Evolutionary conservation across 306 rosid genomes (phyloP), one percentile per base, ranked within the genome.

Genomic region (Medicago arabica): DNA sequence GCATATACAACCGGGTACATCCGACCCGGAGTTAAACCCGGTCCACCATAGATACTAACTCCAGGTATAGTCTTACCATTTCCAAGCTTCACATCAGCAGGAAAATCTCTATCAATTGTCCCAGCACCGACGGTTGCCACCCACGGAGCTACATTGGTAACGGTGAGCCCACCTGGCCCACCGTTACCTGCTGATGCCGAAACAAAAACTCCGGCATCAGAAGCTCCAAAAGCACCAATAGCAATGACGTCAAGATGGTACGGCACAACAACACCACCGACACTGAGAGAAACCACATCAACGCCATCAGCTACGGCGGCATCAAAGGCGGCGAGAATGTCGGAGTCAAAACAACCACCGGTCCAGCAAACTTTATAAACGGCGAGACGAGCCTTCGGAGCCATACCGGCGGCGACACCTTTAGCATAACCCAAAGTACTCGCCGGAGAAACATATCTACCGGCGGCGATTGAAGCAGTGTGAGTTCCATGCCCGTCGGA

Each of bases 401-500:
- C 98, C 96, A 93, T 93, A 3, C 97, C 98, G 2, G 97, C 90
- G 0, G 97, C 98, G 25, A 85, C 83, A 0, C 98, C 97, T 0
- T 79, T 78, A 0, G 98, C 97, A 51, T 88, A 93, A 0, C 98
- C 97, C 7, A 93, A 74, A 3, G 92, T 88, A 0, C 96, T 88
- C 4, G 97, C 98, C 7, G 91, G 88, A 9, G 87, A 85, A 3
- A 91, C 98, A 58, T 91, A 93, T 7, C 98, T 77, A 0, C 97
- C 98, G 62, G 92, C 93, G 15, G 98, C 92, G 50, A 93, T 93
- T 1, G 97, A 93, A 21, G 97, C 93, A 0, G 98, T 91, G 80
- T 93, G 98, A 1, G 97, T 88, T 6, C 97, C 96, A 16, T 93
- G 98, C 17, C 98, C 97, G 43, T 93, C 97, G n/a, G 97, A 82